Evolutionary conservation across 768 basidiomycete genomes (phyloP), one percentile per base, ranked within the genome.

Genomic region (Leccinum uliginosum): DNA sequence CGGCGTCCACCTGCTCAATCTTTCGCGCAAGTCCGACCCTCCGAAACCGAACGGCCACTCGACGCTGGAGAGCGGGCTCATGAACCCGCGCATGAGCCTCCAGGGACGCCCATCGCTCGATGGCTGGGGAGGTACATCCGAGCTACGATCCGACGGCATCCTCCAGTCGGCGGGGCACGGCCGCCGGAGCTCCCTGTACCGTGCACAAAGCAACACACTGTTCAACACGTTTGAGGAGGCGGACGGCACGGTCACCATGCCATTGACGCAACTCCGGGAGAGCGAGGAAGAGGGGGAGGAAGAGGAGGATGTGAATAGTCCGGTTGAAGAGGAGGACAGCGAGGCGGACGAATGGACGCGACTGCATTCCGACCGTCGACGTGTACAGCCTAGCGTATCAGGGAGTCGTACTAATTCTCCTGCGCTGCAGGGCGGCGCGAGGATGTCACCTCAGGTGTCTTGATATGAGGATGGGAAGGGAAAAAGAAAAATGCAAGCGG

Each of bases 1-100:
- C 59, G 97, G 97, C 34, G 97, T 99, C n/a, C 91, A 97, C 73
- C 82, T 97, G 40, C 84, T 97, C 65, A 91, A 93, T 71, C 68
- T 91, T 59, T 91, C 91, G 3, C 86, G 90, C 23, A 74, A 75
- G 51, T 74, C 83, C 0, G 79, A 83, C 24, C 73, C 74, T 3
- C 70, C 77, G 6, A 73, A 76, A 52, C 74, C 74, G 24, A 71
- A 70, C 30, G 74, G 71, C 51, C 83, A 83, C 67, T 75, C 80
- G 12, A 69, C 84, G 4, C 78, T 91, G 48, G 85, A 89, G 67
- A 73, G 79, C 40, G 86, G 85, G 2, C 67, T 91, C 23, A 81
- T 88, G 80, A 79, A 93, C 68, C 88, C 92, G 1, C 83, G 91
- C 6, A 77, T 93, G 60, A 89, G 87, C 64, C 76, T 94, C 53